A percentile compares a stretch with the other conserved stretches of the same genome.
phyloP scores from a whole-genome alignment of 257 asterid genomes.

The Osmanthus fragrans region DNA sequence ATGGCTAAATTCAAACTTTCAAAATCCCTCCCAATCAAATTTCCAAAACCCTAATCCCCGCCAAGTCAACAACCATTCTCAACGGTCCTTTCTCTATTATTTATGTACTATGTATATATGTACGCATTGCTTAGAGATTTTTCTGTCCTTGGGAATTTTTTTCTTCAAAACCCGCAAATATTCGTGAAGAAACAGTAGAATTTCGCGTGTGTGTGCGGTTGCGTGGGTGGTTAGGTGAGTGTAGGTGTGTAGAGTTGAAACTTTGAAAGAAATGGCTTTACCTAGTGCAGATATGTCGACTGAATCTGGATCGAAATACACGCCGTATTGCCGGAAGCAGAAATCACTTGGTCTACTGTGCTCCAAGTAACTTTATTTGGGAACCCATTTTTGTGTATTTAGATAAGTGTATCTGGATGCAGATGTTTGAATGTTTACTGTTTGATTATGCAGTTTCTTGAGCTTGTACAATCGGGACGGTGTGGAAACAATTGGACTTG shows the following conservation, averaged over 20 bases:
- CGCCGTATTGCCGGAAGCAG: conserved; percentile 87
- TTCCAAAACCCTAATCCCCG: conserved; percentile 50
- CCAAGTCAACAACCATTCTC: conserved; percentile 53
- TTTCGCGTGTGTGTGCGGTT: neutral
- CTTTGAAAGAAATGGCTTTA: conserved; percentile 22
- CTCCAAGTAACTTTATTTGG: conserved; percentile 62
- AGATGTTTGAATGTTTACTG: neutral
- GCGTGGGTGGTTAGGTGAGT: neutral
- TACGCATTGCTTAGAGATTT: neutral
- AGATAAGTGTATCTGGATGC: neutral
- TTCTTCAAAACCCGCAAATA: neutral
- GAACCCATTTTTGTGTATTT: neutral
- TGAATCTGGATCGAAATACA: conserved; percentile 62
- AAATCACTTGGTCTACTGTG: conserved; percentile 91
- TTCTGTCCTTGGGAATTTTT: neutral
- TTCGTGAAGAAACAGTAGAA: neutral
- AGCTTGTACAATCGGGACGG: conserved; percentile 81
- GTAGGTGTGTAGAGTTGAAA: neutral
- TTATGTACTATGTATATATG: neutral
- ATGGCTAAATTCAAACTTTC: conserved; percentile 64
- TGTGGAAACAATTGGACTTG: conserved; percentile 80
- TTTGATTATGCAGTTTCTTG: conserved; percentile 57
- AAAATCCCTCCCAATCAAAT: conserved; percentile 56
- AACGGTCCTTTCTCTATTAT: conserved; percentile 35
- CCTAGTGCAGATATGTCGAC: conserved; percentile 24